Conservation (phyloP, 176 grass and related monocot genomes). For the Hyparrhenia diplandra region DNA sequence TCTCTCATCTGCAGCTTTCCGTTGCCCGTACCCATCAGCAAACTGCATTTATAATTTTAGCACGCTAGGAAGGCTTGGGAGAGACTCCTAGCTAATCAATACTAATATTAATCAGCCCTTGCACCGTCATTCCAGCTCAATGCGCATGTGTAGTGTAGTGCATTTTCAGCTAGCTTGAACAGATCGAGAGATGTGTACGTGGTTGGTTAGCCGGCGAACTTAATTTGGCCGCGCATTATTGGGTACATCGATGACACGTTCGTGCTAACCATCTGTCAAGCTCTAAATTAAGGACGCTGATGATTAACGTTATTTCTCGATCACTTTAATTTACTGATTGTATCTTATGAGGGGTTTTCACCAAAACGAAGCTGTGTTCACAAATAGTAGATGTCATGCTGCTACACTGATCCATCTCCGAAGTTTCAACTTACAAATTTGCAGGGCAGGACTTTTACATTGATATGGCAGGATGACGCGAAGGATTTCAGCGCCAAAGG, state of each 20-base stretch:
- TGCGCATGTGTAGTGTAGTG: not conserved
- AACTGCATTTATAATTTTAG: slow-evolving; percentile 6
- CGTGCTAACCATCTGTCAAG: slow-evolving; percentile 16
- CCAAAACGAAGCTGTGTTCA: not conserved
- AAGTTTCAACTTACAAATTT: not conserved
- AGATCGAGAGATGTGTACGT: not conserved
- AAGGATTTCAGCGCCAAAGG: not conserved
- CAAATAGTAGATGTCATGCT: slow-evolving; percentile 1
- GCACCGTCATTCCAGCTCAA: slow-evolving; percentile 33
- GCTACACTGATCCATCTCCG: too few species aligned
- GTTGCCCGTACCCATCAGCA: slow-evolving; percentile 8
- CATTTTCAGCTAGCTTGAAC: slow-evolving; percentile 18
- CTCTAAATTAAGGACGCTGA: not conserved
- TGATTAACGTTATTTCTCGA: not conserved
- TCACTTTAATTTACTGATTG: not conserved
- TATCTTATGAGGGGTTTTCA: not conserved
- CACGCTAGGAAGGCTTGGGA: slow-evolving; percentile 13
- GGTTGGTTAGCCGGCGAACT: slow-evolving; percentile 20
- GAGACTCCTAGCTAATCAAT: not conserved
- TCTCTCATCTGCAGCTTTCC: slow-evolving; percentile 28
- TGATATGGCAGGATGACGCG: not conserved
- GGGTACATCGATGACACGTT: not conserved
- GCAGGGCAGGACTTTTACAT: not conserved
- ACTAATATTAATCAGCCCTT: slow-evolving; percentile 7
- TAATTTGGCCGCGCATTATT: slow-evolving; percentile 27